Base-by-base conservation (phyloP, 2,329 filamentous ascomycete genomes). In the Verticillium zaregamsianum region DNA sequence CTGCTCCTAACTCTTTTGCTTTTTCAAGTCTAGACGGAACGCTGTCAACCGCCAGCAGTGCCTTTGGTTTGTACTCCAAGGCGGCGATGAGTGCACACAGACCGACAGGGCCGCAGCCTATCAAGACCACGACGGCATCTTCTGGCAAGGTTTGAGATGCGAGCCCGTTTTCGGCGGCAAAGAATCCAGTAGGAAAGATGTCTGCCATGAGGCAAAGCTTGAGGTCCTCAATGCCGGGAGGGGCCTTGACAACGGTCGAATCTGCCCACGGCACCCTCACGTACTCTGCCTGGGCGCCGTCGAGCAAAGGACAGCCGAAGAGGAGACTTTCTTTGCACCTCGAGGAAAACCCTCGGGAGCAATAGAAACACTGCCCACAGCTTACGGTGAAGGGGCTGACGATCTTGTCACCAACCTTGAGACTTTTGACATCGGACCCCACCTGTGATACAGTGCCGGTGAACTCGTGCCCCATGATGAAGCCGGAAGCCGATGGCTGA, bases 181-280 rank as follows among this genome's bases (percentile, higher is more conserved):
- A 96, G 76, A 87, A 96, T 7, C 93, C 91, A 0, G 89, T 92
- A 1, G 93, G 93, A 74, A 95, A 96, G 69, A 97, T 96, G 71
- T 97, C 93, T 15, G 91, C 92, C 93, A 97, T 96, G 32, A 97
- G 82, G 8, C 96, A 87, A 57, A 96, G 81, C 39, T 87, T 87
- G 66, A 90, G 84, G 67, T 94, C 89, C 23, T 89, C 85, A 62
- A 96, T 89, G 17, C 67, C 69, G 8, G 83, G 85, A 2, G 85
- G 75, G 0, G 92, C 89, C 69, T 88, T 89, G 70, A 93, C 83
- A n/a, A 89, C 85, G 0, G 92, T 96, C 37, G 87, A 86, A 70
- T 96, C 92, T 11, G 93, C 93, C 61, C 89, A 79, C 0, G 93
- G 93, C 15, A 96, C 84, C 35, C 92, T 87, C 59, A 93, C 89